A percentile compares a stretch with the other conserved stretches of the same genome.
Conservation (phyloP, 805 yeast species). For the Lipomyces anomalus region DNA sequence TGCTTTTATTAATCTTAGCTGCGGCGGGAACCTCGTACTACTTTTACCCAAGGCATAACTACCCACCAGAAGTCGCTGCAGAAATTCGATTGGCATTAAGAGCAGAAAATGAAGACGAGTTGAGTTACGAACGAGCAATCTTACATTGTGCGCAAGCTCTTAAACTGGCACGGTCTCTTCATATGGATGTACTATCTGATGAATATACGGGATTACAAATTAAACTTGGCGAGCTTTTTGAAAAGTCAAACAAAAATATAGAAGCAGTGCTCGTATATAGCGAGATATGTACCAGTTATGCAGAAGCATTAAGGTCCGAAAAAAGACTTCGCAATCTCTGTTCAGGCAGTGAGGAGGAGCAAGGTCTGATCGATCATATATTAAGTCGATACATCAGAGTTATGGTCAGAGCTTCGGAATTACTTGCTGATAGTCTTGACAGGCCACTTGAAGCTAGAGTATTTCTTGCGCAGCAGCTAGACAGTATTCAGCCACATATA, state of each 20-base stretch:
- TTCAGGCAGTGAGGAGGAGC: too few species aligned
- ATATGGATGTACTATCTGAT: neutral
- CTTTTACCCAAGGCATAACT: neutral
- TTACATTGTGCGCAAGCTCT: neutral
- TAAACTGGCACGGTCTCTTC: neutral
- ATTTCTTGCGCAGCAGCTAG: too few species aligned
- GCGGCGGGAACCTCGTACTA: neutral
- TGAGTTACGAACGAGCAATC: neutral
- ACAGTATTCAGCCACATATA: too few species aligned
- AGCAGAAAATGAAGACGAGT: neutral
- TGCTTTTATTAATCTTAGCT: neutral
- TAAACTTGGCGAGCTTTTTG: neutral
- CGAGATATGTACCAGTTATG: neutral
- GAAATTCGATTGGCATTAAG: neutral
- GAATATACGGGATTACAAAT: neutral
- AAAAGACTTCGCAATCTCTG: too few species aligned
- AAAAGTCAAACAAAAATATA: neutral
- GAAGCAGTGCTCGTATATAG: neutral
- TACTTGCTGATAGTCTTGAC: neutral
- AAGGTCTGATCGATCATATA: neutral
- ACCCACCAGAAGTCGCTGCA: neutral
- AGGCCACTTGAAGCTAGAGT: neutral
- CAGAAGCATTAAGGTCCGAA: neutral
- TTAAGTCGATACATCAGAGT: neutral
- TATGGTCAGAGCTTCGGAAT: neutral